Evolutionary conservation across 257 asterid genomes (phyloP), one percentile per base, ranked within the genome.

Genomic region (Nicotiana obtusifolia): DNA sequence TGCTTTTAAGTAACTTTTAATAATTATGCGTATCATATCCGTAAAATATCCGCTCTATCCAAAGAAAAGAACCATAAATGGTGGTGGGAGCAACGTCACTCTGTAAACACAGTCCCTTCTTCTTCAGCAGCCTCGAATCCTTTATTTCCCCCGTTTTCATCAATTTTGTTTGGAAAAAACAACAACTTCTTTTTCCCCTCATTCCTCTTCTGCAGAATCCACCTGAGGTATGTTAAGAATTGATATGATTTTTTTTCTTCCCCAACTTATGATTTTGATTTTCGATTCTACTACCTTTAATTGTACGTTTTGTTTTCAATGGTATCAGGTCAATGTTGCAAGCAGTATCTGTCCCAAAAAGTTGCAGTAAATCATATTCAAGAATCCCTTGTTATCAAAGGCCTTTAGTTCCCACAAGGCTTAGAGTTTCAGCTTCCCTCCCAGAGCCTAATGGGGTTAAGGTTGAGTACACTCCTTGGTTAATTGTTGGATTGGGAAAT

Each of bases 401-500:
- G 54, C 87, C 80, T 75, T 87, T 82, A 66, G 87, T 89, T 80
- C 82, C 91, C 2, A 22, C 77, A 13, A 82, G 87, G 84, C 85
- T 92, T 78, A 89, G 88, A 37, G 92, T 88, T 24, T 91, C 89
- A 2, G 97, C 94, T 85, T 86, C 95, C 10, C 84, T 88, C 81
- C 84, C 88, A 3, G 87, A 83, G 53, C 86, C 91, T 44, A 89
- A 89, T 85, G 95, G 89, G 61, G 85, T 83, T 60, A 92, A 90
- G 75, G 86, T 83, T 49, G 99, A 96, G 88, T 96, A 89, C 87
- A 96, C 99, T 64, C 98, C 98, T 1, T 96, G 98, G 99, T 88
- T 96, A 78, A 89, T 96, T 88, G 98, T 90, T n/a, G 99, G 98
- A 24, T 91, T 96, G 83, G 99, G 99, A n/a, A 94, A 96, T 83